These are phyloP conservation scores for Conticribra weissflogii DNA, from an alignment of 108 stramenopile genomes.

Conservation along the genomic window DNA sequence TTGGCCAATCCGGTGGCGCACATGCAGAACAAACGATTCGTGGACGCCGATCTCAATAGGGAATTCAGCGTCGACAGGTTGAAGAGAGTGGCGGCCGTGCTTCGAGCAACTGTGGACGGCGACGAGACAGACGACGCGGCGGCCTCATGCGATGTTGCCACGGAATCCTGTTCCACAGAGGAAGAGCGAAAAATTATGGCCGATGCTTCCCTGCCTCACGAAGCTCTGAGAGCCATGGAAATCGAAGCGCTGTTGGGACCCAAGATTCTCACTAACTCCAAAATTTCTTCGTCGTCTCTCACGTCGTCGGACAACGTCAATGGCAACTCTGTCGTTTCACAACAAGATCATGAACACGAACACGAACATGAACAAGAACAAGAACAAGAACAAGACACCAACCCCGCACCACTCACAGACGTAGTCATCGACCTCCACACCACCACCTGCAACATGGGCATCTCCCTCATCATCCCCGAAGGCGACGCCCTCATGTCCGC, in stretches of 20 bases:
- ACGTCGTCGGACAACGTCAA: too few relatives aligned
- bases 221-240: constrained; percentile 70
- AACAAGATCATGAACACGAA: too few relatives aligned
- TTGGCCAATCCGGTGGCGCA: constrained; percentile 80
- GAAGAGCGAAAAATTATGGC: neutral
- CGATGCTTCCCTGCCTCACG: constrained; percentile 37
- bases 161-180: constrained; percentile 18
- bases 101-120: too few relatives aligned
- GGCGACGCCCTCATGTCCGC: constrained; percentile 69
- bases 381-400: neutral
- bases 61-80: constrained; percentile 64
- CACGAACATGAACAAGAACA: too few relatives aligned
- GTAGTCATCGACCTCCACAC: constrained; percentile 83
- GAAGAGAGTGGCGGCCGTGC: constrained; percentile 26
- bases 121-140: constrained; percentile 1
- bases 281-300: too few relatives aligned
- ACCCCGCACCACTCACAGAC: constrained; percentile 50
- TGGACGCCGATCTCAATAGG: constrained; percentile 82
- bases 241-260: constrained; percentile 75
- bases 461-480: constrained; percentile 72
- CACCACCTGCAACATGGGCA: constrained; percentile 86
- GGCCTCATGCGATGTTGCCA: constrained; percentile 24
- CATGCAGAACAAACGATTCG: constrained; percentile 75
- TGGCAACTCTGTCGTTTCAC: too few relatives aligned
- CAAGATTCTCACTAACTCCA: constrained; percentile 45